phyloP scores from a whole-genome alignment of 768 basidiomycete species.

The Tricholoma flavovirens region DNA sequence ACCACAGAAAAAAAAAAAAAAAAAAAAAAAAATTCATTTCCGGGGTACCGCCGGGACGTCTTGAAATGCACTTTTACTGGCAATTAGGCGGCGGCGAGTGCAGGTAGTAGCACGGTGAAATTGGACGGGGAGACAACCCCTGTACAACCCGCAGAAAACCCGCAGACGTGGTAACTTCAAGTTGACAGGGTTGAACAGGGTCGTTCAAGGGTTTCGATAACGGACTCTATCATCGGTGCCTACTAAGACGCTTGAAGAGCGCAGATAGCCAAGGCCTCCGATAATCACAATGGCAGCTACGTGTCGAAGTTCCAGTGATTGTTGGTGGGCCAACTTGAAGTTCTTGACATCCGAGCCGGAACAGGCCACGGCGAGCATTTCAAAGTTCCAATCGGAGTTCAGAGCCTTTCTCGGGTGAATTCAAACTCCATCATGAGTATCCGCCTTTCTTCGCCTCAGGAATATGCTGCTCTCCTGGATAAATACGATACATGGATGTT shows the following conservation, averaged over 20 bases:
- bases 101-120: background rate
- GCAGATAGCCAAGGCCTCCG: background rate
- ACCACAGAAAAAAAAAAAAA: background rate
- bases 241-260: background rate
- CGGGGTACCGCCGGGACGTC: background rate
- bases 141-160: background rate
- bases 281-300: background rate
- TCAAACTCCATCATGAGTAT: constrained; percentile 22
- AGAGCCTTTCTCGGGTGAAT: background rate
- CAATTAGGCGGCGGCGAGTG: background rate
- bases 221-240: background rate
- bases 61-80: background rate
- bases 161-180: background rate
- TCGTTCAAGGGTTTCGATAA: background rate
- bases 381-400: constrained; percentile 5
- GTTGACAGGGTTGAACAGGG: background rate
- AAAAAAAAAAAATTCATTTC: background rate
- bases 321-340: no score
- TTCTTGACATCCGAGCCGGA: background rate
- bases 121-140: background rate
- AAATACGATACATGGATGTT: constrained; percentile 93
- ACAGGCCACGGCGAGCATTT: no score
- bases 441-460: constrained; percentile 34
- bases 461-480: constrained; percentile 46
- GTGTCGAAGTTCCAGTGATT: no score